Percentiles rank a stretch among this genome's conserved stretches.
These are phyloP conservation scores for Picea sitchensis DNA, from an alignment of 75 land plant genomes.

Conservation along the genomic window DNA sequence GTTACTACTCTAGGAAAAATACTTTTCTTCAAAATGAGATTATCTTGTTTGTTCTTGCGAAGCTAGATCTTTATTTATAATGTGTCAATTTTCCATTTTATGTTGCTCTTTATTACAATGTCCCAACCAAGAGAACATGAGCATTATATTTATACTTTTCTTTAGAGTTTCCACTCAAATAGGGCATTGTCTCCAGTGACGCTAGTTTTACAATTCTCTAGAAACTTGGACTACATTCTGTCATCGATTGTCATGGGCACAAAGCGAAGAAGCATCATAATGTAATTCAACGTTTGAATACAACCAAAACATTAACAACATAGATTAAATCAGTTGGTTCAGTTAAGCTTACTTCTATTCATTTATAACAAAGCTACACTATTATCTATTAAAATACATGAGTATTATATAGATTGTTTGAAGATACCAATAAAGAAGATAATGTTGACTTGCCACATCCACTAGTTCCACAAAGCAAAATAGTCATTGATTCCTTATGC, in stretches of 20 bases:
- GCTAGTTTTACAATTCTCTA: background rate
- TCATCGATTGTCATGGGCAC: too few relatives aligned
- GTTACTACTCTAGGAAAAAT: too few relatives aligned
- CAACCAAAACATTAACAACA: background rate
- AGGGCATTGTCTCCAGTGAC: background rate
- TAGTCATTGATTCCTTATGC: constrained; percentile 37
- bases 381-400: background rate
- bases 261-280: background rate
- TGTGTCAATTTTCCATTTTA: background rate
- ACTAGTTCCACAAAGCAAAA: constrained; percentile 51
- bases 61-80: too few relatives aligned
- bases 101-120: background rate
- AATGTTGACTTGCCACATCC: constrained; percentile 61
- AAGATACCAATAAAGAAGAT: constrained; percentile 46
- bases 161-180: background rate
- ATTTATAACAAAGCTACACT: background rate
- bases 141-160: background rate
- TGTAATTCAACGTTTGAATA: background rate
- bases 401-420: background rate
- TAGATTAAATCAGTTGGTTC: background rate
- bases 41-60: background rate
- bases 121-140: background rate
- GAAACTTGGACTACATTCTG: background rate
- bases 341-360: background rate
- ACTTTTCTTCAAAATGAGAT: background rate